Percentiles rank a stretch among this genome's conserved stretches.
These are phyloP conservation scores for Monosporascus cannonballus DNA, from an alignment of 2,329 filamentous ascomycete genomes.

Conservation along the genomic window DNA sequence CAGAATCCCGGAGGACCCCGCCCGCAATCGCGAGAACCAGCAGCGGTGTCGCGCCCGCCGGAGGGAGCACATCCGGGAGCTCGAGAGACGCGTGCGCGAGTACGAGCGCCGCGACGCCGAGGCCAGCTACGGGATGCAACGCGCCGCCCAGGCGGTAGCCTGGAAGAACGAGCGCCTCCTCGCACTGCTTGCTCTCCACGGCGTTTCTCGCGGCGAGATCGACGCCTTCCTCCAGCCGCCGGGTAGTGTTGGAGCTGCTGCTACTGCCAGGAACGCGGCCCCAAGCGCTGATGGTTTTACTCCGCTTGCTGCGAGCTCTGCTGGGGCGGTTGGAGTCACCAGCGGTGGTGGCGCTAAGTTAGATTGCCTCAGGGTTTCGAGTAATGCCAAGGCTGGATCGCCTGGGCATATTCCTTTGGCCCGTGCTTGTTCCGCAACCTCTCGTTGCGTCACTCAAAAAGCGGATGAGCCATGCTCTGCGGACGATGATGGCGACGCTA, in stretches of 20 bases:
- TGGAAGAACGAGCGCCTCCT: constrained; percentile 41
- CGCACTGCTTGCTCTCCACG: constrained; percentile 33
- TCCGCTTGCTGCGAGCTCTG: not conserved
- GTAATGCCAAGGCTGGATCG: too few relatives aligned
- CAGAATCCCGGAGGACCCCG: constrained; percentile 12
- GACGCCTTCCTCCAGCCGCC: constrained; percentile 34
- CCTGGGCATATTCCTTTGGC: too few relatives aligned
- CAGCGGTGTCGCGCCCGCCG: constrained; percentile 45
- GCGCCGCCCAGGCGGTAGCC: constrained; percentile 42
- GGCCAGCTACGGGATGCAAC: constrained; percentile 48
- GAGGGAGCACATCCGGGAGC: constrained; percentile 41
- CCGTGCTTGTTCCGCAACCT: too few relatives aligned
- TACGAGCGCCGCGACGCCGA: constrained; percentile 42
- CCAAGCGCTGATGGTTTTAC: not conserved
- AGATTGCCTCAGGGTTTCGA: too few relatives aligned
- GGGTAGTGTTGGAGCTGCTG: constrained; percentile 18
- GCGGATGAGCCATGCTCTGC: too few relatives aligned
- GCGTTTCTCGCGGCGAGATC: constrained; percentile 32
- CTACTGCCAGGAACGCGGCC: not conserved
- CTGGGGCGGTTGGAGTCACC: too few relatives aligned
- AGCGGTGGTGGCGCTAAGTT: too few relatives aligned
- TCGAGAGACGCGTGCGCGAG: constrained; percentile 40
- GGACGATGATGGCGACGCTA: too few relatives aligned
- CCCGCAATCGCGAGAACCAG: constrained; percentile 41
- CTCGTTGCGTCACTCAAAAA: too few relatives aligned